Percentiles rank a stretch among this genome's conserved stretches.
Evolutionary conservation across 1,284 basidiomycete species (phyloP).

Genomic region (Apiotrichum mycotoxinovorans): DNA sequence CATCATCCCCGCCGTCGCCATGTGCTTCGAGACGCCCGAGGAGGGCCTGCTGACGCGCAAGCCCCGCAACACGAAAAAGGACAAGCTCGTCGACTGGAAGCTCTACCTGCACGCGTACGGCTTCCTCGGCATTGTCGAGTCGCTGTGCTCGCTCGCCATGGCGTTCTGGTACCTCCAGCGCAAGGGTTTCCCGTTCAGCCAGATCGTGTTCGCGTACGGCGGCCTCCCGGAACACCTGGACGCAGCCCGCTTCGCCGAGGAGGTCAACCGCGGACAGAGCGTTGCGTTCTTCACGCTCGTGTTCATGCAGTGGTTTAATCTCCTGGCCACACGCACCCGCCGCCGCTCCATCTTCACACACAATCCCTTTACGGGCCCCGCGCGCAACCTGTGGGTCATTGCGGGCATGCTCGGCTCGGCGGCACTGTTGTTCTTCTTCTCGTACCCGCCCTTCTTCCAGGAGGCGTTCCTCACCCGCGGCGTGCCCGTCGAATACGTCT

Average conservation of each 20-base stretch:
- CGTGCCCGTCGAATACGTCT: slow-evolving; percentile 56
- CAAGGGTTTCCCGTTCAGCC: slow-evolving; percentile 58
- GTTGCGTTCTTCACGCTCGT: slow-evolving; percentile 63
- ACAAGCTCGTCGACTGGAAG: slow-evolving; percentile 53
- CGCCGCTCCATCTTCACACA: slow-evolving; percentile 56
- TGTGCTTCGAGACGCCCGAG: slow-evolving; percentile 62
- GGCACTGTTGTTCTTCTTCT: slow-evolving; percentile 57
- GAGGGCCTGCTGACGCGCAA: slow-evolving; percentile 58
- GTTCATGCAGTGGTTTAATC: slow-evolving; percentile 65
- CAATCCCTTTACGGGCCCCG: slow-evolving; percentile 44
- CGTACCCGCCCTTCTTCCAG: slow-evolving; percentile 59
- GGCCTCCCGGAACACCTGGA: slow-evolving; percentile 46
- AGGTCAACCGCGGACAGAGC: slow-evolving; percentile 53
- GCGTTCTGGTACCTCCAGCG: slow-evolving; percentile 54
- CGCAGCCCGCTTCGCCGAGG: slow-evolving; percentile 46
- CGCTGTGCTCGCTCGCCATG: slow-evolving; percentile 56
- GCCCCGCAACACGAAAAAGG: slow-evolving; percentile 61
- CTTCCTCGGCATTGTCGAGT: slow-evolving; percentile 60
- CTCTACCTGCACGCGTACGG: slow-evolving; percentile 65
- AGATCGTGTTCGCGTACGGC: slow-evolving; percentile 57
- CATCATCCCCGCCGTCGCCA: slow-evolving; percentile 57
- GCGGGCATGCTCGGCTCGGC: slow-evolving; percentile 55
- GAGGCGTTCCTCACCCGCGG: slow-evolving; percentile 57
- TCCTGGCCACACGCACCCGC: slow-evolving; percentile 56
- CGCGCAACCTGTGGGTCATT: slow-evolving; percentile 52